Evolutionary conservation across 2,329 filamentous ascomycete species (phyloP).

Genomic region (Iodosphaeria phyllophila): DNA sequence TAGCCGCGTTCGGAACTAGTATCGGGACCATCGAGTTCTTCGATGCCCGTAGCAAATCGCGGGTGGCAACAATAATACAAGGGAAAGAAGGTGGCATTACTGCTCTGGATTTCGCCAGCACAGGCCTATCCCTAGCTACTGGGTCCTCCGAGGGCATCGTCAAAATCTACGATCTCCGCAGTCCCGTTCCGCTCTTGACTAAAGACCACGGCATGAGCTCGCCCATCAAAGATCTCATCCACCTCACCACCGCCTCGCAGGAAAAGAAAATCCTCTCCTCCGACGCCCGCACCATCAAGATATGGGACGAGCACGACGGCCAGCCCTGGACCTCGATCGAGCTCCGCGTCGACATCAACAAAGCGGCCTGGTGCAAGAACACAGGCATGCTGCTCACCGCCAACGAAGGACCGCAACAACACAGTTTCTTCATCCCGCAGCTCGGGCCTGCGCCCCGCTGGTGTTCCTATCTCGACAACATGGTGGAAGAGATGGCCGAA

Average conservation of each 20-base stretch:
- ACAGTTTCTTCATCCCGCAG: conserved; percentile 88
- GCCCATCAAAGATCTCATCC: conserved; percentile 68
- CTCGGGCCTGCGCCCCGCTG: conserved; percentile 84
- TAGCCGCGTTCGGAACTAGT: conserved; percentile 85
- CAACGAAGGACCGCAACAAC: conserved; percentile 44
- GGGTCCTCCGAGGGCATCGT: conserved; percentile 80
- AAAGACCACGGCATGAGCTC: conserved; percentile 96
- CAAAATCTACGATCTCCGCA: conserved; percentile 81
- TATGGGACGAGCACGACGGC: conserved; percentile 75
- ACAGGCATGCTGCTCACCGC: conserved; percentile 92
- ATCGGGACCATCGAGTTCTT: conserved; percentile 94
- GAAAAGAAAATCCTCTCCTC: conserved; percentile 80
- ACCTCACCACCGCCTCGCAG: conserved; percentile 51
- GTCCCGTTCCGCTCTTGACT: conserved; percentile 65
- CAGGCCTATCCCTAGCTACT: conserved; percentile 68
- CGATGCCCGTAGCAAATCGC: conserved; percentile 60
- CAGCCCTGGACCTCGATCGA: conserved; percentile 92
- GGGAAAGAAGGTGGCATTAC: conserved; percentile 59
- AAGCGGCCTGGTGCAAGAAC: conserved; percentile 80
- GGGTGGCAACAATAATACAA: conserved; percentile 63
- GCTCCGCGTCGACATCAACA: conserved; percentile 84
- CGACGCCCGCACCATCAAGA: conserved; percentile 92
- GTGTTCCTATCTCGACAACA: conserved; percentile 92
- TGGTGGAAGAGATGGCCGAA: conserved; percentile 98
- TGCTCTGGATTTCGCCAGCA: conserved; percentile 68